Evolutionary conservation across 164 flowering plant genomes (phyloP).

Genomic region (Liquidambar formosana): DNA sequence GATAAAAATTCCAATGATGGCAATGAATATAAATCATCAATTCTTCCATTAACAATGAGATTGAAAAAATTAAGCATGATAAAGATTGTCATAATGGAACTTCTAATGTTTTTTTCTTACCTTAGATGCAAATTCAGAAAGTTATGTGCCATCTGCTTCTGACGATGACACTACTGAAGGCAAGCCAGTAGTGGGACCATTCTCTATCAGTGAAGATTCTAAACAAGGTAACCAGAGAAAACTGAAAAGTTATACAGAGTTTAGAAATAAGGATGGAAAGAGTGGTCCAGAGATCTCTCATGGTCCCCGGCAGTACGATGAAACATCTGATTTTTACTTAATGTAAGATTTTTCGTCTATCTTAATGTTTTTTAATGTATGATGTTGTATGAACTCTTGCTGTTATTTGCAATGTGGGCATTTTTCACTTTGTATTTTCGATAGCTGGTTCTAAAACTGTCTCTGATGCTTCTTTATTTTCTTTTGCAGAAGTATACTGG

Average conservation of each 20-base stretch:
- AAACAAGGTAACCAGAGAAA: slow-evolving; percentile 12
- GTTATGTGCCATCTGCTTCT: slow-evolving; percentile 9
- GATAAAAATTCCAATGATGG: too few species aligned
- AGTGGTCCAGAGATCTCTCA: slow-evolving; percentile 20
- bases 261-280: slow-evolving; percentile 15
- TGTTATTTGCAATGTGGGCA: not conserved
- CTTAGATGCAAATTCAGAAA: slow-evolving; percentile 24
- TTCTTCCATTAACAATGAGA: not conserved
- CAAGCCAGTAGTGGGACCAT: slow-evolving; percentile 6
- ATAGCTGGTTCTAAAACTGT: not conserved
- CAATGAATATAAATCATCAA: not conserved
- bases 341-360: slow-evolving; percentile 30
- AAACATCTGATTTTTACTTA: slow-evolving; percentile 43
- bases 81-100: not conserved
- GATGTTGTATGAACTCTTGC: not conserved
- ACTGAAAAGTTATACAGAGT: slow-evolving; percentile 17
- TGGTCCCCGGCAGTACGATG: slow-evolving; percentile 28
- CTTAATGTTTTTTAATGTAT: not conserved
- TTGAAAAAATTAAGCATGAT: not conserved
- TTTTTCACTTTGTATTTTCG: not conserved
- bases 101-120: not conserved
- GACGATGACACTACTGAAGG: slow-evolving; percentile 14
- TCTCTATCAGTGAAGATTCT: slow-evolving; percentile 12
- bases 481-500: slow-evolving; percentile 53
- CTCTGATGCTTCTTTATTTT: slow-evolving; percentile 10